These are phyloP conservation scores for Dendrobium chrysotoxum DNA, from an alignment of 106 monocot genomes.

Conservation along the genomic window DNA sequence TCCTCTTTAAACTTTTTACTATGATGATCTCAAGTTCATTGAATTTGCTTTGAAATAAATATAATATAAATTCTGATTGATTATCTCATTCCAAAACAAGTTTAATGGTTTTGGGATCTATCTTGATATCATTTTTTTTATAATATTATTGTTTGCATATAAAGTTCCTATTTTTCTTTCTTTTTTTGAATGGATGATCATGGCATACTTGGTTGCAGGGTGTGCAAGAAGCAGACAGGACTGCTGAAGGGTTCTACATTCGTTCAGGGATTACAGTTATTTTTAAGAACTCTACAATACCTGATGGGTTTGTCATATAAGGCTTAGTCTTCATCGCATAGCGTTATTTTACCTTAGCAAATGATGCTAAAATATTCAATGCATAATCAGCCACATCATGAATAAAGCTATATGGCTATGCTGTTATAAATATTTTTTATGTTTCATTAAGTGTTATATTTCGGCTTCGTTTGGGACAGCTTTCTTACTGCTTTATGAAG, in stretches of 20 bases:
- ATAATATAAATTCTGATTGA: too few relatives aligned
- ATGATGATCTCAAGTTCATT: neutral
- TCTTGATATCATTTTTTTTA: neutral
- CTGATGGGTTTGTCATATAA: constrained; percentile 49
- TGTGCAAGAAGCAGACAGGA: constrained; percentile 50
- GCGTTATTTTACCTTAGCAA: neutral
- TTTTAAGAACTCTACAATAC: constrained; percentile 50
- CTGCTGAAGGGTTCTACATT: constrained; percentile 60
- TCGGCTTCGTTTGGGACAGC: too few relatives aligned
- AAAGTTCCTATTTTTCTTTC: neutral
- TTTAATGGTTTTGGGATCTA: neutral
- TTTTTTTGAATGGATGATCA: neutral
- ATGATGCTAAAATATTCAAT: too few relatives aligned
- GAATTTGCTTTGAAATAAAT: neutral
- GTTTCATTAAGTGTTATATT: neutral
- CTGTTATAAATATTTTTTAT: neutral
- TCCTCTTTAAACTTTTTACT: too few relatives aligned
- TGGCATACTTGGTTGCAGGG: constrained; percentile 18
- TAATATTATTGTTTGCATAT: neutral
- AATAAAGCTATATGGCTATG: neutral
- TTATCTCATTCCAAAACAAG: too few relatives aligned
- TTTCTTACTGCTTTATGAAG: too few relatives aligned
- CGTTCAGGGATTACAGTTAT: constrained; percentile 49
- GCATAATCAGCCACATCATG: too few relatives aligned
- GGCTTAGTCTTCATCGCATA: neutral